phyloP scores from a whole-genome alignment of 345 rosid genomes.

The Heritiera littoralis region DNA sequence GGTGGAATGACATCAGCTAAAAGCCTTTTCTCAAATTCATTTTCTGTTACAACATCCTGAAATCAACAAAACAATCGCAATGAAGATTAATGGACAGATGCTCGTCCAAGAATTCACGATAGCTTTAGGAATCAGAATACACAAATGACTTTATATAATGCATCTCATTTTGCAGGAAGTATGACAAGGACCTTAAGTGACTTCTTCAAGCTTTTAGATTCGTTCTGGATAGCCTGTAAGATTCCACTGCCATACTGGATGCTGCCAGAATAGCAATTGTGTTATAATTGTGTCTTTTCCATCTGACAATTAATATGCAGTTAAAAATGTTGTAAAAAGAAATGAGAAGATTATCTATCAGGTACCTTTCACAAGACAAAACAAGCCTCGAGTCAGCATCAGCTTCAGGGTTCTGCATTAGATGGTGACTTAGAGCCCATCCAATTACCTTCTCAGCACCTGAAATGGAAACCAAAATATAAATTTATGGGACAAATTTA shows the following conservation, averaged over 20 bases:
- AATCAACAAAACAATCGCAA: slow-evolving; percentile 21
- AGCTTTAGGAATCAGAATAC: neutral
- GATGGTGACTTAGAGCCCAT: slow-evolving; percentile 83
- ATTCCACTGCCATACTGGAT: slow-evolving; percentile 66
- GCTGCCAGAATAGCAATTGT: slow-evolving; percentile 54
- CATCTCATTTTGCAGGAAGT: slow-evolving; percentile 8
- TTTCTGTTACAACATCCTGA: slow-evolving; percentile 86
- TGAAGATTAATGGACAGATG: slow-evolving; percentile 12
- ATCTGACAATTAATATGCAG: slow-evolving; percentile 25
- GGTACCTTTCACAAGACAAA: slow-evolving; percentile 76
- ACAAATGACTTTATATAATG: neutral
- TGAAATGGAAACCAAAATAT: slow-evolving; percentile 32
- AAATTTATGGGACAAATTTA: neutral
- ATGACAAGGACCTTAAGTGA: slow-evolving; percentile 65
- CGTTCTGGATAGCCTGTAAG: slow-evolving; percentile 68
- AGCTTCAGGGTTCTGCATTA: slow-evolving; percentile 68
- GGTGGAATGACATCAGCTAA: slow-evolving; percentile 83
- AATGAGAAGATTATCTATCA: slow-evolving; percentile 22
- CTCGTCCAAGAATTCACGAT: neutral
- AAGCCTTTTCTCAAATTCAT: slow-evolving; percentile 82
- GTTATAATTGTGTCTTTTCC: slow-evolving; percentile 27
- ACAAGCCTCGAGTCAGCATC: slow-evolving; percentile 55
- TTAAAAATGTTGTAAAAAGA: slow-evolving; percentile 16
- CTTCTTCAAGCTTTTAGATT: slow-evolving; percentile 76
- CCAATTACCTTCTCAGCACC: slow-evolving; percentile 89